A percentile compares a stretch with the other conserved stretches of the same genome.
phyloP scores from a whole-genome alignment of 2,329 filamentous ascomycete genomes.

The Didymellaceae sp. region DNA sequence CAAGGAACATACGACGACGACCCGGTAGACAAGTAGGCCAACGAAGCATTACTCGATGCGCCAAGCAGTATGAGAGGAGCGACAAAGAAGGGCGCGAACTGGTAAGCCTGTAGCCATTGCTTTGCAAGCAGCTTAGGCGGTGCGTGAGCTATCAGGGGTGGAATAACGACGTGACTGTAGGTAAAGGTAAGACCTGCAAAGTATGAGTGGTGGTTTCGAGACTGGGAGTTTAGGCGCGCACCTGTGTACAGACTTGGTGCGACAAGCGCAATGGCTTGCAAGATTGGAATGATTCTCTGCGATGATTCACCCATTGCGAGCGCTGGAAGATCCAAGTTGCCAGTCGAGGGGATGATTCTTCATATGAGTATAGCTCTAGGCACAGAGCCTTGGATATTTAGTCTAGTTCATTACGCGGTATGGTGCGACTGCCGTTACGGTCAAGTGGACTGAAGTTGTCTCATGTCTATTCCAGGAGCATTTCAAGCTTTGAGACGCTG shows the following conservation, averaged over 20 bases:
- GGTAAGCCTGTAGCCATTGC: constrained; percentile 51
- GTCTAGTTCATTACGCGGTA: constrained; percentile 9
- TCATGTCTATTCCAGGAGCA: background rate
- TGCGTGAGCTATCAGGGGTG: constrained; percentile 44
- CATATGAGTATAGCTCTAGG: background rate
- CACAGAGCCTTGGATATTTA: too few relatives aligned
- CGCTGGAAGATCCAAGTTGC: background rate
- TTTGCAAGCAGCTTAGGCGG: constrained; percentile 44
- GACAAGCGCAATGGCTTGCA: constrained; percentile 30
- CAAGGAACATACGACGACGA: constrained; percentile 4
- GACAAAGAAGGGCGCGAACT: constrained; percentile 46
- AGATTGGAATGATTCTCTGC: background rate
- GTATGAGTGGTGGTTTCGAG: background rate
- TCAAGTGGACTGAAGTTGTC: background rate
- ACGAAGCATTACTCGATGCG: constrained; percentile 39
- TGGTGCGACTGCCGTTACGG: constrained; percentile 8
- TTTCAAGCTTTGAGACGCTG: too few relatives aligned
- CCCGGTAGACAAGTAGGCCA: constrained; percentile 28
- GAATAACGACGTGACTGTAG: constrained; percentile 47
- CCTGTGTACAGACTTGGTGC: constrained; percentile 37
- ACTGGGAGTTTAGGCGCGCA: background rate
- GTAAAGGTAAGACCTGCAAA: constrained; percentile 35
- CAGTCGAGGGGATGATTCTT: background rate
- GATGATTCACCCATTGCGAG: background rate
- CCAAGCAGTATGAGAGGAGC: constrained; percentile 46